These are phyloP conservation scores for Aurinia saxatilis DNA, from an alignment of 345 rosid species.

Conservation along the genomic window DNA sequence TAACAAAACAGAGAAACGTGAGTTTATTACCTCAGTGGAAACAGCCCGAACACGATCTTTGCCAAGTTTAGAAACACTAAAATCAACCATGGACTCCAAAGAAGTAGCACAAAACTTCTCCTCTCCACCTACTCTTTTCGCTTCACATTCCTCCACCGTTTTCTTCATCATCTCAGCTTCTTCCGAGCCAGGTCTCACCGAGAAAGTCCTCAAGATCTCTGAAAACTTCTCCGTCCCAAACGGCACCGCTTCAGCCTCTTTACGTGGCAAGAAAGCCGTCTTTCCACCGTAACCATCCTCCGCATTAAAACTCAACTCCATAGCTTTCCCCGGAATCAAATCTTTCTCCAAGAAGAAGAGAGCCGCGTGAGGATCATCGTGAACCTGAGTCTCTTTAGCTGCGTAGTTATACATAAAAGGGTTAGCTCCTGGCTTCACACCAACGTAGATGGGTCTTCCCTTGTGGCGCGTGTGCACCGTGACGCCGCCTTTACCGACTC, in stretches of 20 bases:
- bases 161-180: slow-evolving; percentile 61
- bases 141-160: slow-evolving; percentile 67
- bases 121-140: slow-evolving; percentile 55
- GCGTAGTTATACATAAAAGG: slow-evolving; percentile 37
- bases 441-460: slow-evolving; percentile 59
- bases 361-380: slow-evolving; percentile 48
- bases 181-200: slow-evolving; percentile 48
- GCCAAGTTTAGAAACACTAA: slow-evolving; percentile 61
- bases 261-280: slow-evolving; percentile 60
- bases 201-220: slow-evolving; percentile 41
- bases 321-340: slow-evolving; percentile 40
- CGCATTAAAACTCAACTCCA: slow-evolving; percentile 54
- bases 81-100: slow-evolving; percentile 77
- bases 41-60: slow-evolving; percentile 36
- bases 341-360: slow-evolving; percentile 84
- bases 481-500: slow-evolving; percentile 85
- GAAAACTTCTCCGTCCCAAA: slow-evolving; percentile 57
- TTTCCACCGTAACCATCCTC: slow-evolving; percentile 31
- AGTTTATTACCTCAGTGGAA: slow-evolving; percentile 54
- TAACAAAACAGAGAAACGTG: too few species aligned
- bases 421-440: slow-evolving; percentile 36
- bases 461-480: slow-evolving; percentile 44
- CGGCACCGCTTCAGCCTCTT: slow-evolving; percentile 49
- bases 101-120: slow-evolving; percentile 78
- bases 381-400: slow-evolving; percentile 61